These are phyloP conservation scores for Quercus tomentella DNA, from an alignment of 331 rosid species.

Conservation along the genomic window DNA sequence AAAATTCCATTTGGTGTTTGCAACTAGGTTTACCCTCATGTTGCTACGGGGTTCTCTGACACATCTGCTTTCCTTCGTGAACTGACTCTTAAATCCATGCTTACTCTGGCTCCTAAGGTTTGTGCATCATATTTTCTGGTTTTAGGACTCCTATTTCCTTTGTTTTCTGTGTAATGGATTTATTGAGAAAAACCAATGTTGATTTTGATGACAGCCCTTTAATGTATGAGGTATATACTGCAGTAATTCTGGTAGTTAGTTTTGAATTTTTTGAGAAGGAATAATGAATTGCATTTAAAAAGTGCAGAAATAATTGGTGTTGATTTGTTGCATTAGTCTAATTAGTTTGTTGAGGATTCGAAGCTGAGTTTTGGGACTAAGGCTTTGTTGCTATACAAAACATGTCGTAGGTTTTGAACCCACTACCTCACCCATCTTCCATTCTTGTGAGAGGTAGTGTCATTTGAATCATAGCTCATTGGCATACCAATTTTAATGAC, in stretches of 20 bases:
- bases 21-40: constrained; percentile 79
- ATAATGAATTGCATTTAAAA: no score
- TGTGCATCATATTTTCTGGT: constrained; percentile 10
- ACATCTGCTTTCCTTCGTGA: constrained; percentile 93
- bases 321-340: no score
- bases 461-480: no score
- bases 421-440: no score
- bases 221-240: background rate
- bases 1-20: constrained; percentile 22
- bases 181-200: background rate
- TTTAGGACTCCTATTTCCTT: background rate
- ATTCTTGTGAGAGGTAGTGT: no score
- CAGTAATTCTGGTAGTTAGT: background rate
- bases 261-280: background rate
- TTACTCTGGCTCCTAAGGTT: constrained; percentile 83
- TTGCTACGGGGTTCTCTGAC: constrained; percentile 88
- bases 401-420: no score
- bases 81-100: constrained; percentile 88
- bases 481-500: background rate
- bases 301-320: no score
- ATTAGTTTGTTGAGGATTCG: no score
- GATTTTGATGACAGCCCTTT: constrained; percentile 3
- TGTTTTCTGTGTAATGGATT: background rate
- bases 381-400: no score
- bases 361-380: no score